Base-by-base conservation (phyloP, 208 protist genomes). In the Acanthamoeba lenticulata region DNA sequence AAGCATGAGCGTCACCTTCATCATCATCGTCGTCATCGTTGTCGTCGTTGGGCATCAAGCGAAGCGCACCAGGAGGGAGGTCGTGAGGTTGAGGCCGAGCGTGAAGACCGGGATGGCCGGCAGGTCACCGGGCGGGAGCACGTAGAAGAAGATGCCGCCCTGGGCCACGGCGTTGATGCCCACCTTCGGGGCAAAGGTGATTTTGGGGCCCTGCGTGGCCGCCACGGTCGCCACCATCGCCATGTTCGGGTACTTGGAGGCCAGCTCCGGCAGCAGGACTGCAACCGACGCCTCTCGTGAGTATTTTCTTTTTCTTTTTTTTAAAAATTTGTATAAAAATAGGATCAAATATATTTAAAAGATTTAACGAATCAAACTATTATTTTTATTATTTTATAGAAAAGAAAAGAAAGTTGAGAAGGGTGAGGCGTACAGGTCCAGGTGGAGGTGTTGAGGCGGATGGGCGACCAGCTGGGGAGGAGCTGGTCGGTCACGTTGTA, bases 401-500 rank as follows among this genome's bases (percentile, higher is more conserved):
- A 24, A 34, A 11, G 34, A 38, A 11, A 38, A 77, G 67, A 36
- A 24, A 77, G 72, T 52, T 52, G 47, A 52, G 47, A 15, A 52
- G 47, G 5, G 47, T 52, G 47, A 5, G 47, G 47, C 52, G 52
- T 60, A 86, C 77, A 86, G 2, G 38, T 24, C 77, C 77, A 86
- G 27, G 38, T 57, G 77, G 77, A 47, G n/a, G 77, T 86, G 45
- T 86, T 86, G 21, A 86, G 45, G n/a, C 45, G 77, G 24, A 86
- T 86, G 40, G 77, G 77, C 2, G 77, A 86, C 38, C 42, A 45
- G 42, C 42, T 57, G 11, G 77, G 77, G 65, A 42, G 65, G 2
- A 74, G n/a, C 77, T 86, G 34, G 65, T 74, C 42, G 77, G 38
- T 86, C 38, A 86, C 52, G 77, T 45, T 86, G 77, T 86, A 86